A percentile compares a stretch with the other conserved stretches of the same genome.
phyloP scores from a whole-genome alignment of 305 asterid species.

The Fraxinus dipetala region DNA sequence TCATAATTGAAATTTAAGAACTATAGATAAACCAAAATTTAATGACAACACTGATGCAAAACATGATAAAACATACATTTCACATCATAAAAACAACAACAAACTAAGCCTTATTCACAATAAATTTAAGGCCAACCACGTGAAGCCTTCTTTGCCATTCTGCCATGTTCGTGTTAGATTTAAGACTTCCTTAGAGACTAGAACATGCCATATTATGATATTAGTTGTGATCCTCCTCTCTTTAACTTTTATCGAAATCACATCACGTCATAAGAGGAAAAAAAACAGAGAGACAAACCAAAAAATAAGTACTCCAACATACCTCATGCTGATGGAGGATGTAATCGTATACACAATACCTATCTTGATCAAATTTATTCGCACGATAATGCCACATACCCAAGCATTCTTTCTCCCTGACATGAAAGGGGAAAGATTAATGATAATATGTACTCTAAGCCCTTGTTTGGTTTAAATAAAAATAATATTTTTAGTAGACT shows the following conservation, averaged over 20 bases:
- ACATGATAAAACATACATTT: neutral
- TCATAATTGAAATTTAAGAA: neutral
- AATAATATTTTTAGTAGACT: too few relatives aligned
- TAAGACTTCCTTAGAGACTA: neutral
- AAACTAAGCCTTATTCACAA: neutral
- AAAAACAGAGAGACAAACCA: too few relatives aligned
- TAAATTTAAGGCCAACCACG: too few relatives aligned
- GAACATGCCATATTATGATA: neutral
- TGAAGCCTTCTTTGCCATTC: neutral
- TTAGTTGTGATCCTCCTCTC: too few relatives aligned
- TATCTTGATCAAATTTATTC: slow-evolving; percentile 30
- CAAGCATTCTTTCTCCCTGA: slow-evolving; percentile 38
- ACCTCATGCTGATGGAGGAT: slow-evolving; percentile 41
- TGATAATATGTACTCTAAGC: too few relatives aligned
- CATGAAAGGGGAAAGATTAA: neutral
- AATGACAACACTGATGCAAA: neutral
- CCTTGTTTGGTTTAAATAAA: too few relatives aligned
- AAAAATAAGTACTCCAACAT: neutral
- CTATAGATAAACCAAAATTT: neutral
- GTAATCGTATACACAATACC: slow-evolving; percentile 43
- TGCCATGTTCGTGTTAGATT: neutral
- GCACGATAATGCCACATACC: slow-evolving; percentile 36
- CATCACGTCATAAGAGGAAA: too few relatives aligned
- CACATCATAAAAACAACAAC: neutral
- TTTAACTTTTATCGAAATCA: too few relatives aligned